Evolutionary conservation across 2,329 filamentous ascomycete genomes (phyloP).

Genomic region (Rosellinia necatrix): DNA sequence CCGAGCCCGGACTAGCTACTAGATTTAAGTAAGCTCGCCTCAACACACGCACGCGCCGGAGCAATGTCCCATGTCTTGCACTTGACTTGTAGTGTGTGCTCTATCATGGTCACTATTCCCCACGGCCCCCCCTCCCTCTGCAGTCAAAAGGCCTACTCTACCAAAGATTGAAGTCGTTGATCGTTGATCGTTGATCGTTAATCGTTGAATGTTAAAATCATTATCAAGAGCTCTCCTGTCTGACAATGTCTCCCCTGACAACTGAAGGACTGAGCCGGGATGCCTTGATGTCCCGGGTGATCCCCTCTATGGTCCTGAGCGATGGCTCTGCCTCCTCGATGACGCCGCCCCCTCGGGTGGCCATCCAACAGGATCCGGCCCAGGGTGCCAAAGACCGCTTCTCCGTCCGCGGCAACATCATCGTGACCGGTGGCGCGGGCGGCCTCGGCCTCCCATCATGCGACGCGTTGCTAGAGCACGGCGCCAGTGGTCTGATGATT

Average conservation of each 20-base stretch:
- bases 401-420: slow-evolving; percentile 9
- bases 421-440: slow-evolving; percentile 10
- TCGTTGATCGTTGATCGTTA: too few relatives aligned
- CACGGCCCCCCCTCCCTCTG: too few relatives aligned
- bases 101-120: too few relatives aligned
- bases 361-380: background rate
- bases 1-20: background rate
- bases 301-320: slow-evolving; percentile 14
- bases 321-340: slow-evolving; percentile 13
- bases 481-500: slow-evolving; percentile 16
- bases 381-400: slow-evolving; percentile 8
- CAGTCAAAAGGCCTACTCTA: too few relatives aligned
- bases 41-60: too few relatives aligned
- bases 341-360: slow-evolving; percentile 12
- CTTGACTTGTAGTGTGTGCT: too few relatives aligned
- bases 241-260: background rate
- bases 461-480: slow-evolving; percentile 16
- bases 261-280: slow-evolving; percentile 6
- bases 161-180: background rate
- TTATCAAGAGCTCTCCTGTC: background rate
- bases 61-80: background rate
- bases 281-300: background rate
- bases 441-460: slow-evolving; percentile 7
- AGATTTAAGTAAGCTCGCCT: background rate
- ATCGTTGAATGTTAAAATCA: too few relatives aligned